Percentiles rank a stretch among this genome's conserved stretches.
Conservation (phyloP, 2,329 filamentous ascomycete genomes). For the Fusarium euwallaceae region DNA sequence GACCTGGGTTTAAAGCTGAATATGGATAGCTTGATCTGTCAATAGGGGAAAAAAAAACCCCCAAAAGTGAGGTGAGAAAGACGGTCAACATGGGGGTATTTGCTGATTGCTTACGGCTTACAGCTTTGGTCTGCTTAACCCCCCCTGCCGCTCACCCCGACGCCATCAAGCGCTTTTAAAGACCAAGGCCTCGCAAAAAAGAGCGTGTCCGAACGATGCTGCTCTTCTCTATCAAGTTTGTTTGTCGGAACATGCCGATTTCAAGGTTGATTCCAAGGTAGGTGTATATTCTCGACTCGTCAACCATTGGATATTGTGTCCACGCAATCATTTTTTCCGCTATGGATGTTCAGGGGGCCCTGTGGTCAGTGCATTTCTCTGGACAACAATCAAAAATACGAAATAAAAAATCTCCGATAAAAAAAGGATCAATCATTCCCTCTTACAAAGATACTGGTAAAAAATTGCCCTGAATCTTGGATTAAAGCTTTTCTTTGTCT, state of each 20-base stretch:
- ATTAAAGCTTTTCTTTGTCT: background rate
- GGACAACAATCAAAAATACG: background rate
- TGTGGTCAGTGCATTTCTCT: background rate
- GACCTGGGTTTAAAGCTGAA: background rate
- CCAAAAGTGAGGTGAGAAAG: background rate
- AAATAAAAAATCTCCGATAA: background rate
- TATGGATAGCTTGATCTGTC: background rate
- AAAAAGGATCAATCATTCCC: background rate
- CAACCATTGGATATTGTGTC: background rate
- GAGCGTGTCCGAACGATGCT: too few species aligned
- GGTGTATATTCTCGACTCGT: background rate
- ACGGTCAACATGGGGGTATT: background rate
- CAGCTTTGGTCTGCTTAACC: background rate
- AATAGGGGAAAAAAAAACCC: background rate
- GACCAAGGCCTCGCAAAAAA: background rate
- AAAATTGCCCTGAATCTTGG: constrained; percentile 24
- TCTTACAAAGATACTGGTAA: too few species aligned
- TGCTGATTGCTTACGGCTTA: constrained; percentile 3
- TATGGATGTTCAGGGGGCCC: background rate
- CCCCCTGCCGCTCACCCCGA: constrained; percentile 6
- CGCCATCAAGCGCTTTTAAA: background rate
- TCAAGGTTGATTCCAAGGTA: background rate
- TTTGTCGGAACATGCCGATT: background rate
- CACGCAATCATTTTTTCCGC: background rate
- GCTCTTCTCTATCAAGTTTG: background rate